A percentile compares a stretch with the other conserved stretches of the same genome.
phyloP scores from a whole-genome alignment of 371 early-diverging fungal species.

The Mucor racemosus region DNA sequence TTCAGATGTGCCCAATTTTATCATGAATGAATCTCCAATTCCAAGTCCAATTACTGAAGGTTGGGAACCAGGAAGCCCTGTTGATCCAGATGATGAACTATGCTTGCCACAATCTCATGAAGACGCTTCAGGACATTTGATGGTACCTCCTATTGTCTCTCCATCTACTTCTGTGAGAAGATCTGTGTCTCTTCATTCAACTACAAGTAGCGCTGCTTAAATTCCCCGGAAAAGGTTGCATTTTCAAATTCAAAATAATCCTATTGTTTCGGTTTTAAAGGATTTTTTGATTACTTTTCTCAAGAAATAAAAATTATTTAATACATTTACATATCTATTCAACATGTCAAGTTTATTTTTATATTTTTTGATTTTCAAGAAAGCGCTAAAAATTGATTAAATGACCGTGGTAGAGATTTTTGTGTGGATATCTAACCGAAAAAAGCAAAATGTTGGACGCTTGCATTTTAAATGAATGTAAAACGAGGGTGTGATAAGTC shows the following conservation, averaged over 20 bases:
- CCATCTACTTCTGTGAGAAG: not conserved
- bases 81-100: constrained; percentile 18
- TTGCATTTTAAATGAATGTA: not conserved
- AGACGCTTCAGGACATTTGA: constrained; percentile 33
- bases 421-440: too few relatives aligned
- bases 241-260: too few relatives aligned
- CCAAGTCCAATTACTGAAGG: constrained; percentile 30
- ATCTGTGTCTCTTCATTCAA: constrained; percentile 8
- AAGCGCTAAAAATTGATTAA: not conserved
- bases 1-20: constrained; percentile 32
- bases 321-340: too few relatives aligned
- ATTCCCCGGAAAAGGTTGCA: not conserved
- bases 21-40: constrained; percentile 39
- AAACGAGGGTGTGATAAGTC: not conserved
- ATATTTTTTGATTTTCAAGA: not conserved
- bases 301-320: too few relatives aligned
- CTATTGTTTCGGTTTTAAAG: not conserved
- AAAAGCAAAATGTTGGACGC: not conserved
- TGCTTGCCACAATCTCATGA: constrained; percentile 9
- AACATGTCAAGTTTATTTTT: not conserved
- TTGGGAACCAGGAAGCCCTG: constrained; percentile 34
- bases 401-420: too few relatives aligned
- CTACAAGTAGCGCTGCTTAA: constrained; percentile 3
- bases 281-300: not conserved
- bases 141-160: constrained; percentile 29